These are phyloP conservation scores for Nicotiana undulata DNA, from an alignment of 257 asterid species.

Conservation along the genomic window DNA sequence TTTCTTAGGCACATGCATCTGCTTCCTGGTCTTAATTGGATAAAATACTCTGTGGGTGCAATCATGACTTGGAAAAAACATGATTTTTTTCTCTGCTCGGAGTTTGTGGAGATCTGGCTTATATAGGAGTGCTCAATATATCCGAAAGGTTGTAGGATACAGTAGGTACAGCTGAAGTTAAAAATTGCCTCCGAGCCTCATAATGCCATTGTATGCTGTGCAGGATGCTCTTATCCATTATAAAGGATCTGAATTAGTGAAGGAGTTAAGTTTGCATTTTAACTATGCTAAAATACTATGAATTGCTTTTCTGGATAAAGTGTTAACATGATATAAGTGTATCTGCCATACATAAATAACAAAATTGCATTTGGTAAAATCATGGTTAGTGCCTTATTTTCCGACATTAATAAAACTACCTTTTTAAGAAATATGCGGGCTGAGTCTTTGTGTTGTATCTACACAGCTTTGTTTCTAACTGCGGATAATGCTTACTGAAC, in stretches of 20 bases:
- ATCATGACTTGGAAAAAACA: neutral
- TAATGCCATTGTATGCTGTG: neutral
- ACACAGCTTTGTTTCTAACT: neutral
- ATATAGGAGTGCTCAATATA: neutral
- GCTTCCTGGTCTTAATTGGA: neutral
- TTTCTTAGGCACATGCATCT: neutral
- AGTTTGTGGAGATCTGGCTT: neutral
- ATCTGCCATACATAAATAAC: neutral
- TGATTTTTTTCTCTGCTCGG: neutral
- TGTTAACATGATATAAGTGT: neutral
- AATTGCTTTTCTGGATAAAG: neutral
- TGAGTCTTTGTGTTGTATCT: neutral
- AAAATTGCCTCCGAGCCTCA: neutral
- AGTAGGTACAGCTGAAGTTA: neutral
- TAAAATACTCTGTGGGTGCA: neutral
- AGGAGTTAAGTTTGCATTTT: neutral
- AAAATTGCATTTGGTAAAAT: neutral
- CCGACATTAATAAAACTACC: neutral
- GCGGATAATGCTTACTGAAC: slow-evolving; percentile 12
- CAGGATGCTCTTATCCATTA: neutral
- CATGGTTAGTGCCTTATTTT: neutral
- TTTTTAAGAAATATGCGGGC: neutral
- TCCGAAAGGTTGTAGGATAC: neutral
- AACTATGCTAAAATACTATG: neutral
- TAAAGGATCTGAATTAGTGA: neutral